Evolutionary conservation across 768 basidiomycete genomes (phyloP).

Genomic region (Pleurotus ostreatus): DNA sequence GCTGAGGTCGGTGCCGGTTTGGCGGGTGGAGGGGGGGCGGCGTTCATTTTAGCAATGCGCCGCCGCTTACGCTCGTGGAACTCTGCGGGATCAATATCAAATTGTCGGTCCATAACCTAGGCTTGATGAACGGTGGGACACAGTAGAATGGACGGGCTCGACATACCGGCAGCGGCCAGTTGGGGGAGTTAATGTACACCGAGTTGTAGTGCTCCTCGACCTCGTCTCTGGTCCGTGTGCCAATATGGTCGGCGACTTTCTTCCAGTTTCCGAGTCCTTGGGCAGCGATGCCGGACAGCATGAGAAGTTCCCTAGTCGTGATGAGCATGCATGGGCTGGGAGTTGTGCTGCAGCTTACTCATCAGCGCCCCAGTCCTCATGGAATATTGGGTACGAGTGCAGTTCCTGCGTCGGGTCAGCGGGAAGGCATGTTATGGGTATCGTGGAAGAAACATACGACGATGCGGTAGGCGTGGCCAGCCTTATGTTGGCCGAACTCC

Average conservation of each 20-base stretch:
- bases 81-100: constrained; percentile 71
- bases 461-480: constrained; percentile 86
- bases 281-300: constrained; percentile 82
- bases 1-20: constrained; percentile 83
- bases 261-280: constrained; percentile 97
- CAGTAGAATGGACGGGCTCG: neutral
- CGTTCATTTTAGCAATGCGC: constrained; percentile 79
- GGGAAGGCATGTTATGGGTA: neutral
- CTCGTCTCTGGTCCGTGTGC: constrained; percentile 91
- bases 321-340: neutral
- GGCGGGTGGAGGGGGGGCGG: constrained; percentile 47
- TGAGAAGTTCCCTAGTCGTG: constrained; percentile 68
- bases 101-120: constrained; percentile 53
- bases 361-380: constrained; percentile 95
- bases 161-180: constrained; percentile 81
- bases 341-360: constrained; percentile 53
- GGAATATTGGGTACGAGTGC: constrained; percentile 94
- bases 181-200: constrained; percentile 73
- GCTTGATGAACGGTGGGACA: neutral
- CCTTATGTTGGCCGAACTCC: constrained; percentile 82
- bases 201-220: constrained; percentile 85
- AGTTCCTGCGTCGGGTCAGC: constrained; percentile 59
- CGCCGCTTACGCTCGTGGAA: constrained; percentile 89
- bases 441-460: constrained; percentile 51
- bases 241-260: constrained; percentile 92